Evolutionary conservation across 1,139 yeast genomes (phyloP).

Genomic region (Yamadazyma friedrichii): DNA sequence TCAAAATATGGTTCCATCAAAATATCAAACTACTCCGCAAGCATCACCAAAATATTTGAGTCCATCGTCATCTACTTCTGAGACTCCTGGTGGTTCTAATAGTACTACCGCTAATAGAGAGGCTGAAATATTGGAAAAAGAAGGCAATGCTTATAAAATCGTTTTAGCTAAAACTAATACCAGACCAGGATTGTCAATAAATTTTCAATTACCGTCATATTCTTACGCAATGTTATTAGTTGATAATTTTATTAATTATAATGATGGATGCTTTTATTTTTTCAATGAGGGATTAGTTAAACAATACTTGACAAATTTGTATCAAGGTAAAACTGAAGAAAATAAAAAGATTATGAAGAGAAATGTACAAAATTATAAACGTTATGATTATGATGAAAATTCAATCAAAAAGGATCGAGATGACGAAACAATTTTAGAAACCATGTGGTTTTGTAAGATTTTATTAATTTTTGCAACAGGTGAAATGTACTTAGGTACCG

Average conservation of each 20-base stretch:
- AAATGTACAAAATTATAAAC: constrained; percentile 19
- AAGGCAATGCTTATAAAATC: constrained; percentile 72
- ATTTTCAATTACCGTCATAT: constrained; percentile 71
- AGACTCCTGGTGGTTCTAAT: constrained; percentile 12
- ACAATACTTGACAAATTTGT: constrained; percentile 59
- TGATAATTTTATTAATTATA: constrained; percentile 73
- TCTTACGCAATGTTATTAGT: constrained; percentile 74
- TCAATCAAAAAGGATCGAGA: constrained; percentile 43
- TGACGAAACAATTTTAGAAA: constrained; percentile 63
- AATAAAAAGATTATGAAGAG: constrained; percentile 40
- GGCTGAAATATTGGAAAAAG: constrained; percentile 57
- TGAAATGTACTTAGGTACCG: constrained; percentile 80
- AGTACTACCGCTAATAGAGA: constrained; percentile 31
- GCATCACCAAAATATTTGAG: constrained; percentile 2
- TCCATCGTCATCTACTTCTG: constrained; percentile 11
- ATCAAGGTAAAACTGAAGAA: constrained; percentile 45
- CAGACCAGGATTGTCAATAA: constrained; percentile 64
- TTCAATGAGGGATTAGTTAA: constrained; percentile 80
- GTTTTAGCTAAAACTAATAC: constrained; percentile 67
- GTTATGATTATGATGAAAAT: constrained; percentile 42
- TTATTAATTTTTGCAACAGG: constrained; percentile 77
- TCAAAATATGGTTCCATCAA: constrained; percentile 54
- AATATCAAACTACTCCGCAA: constrained; percentile 4
- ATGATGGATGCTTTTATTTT: constrained; percentile 84
- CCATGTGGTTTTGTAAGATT: constrained; percentile 80